Evolutionary conservation across 2,329 filamentous ascomycete genomes (phyloP).

Genomic region (Fusarium torreyae): DNA sequence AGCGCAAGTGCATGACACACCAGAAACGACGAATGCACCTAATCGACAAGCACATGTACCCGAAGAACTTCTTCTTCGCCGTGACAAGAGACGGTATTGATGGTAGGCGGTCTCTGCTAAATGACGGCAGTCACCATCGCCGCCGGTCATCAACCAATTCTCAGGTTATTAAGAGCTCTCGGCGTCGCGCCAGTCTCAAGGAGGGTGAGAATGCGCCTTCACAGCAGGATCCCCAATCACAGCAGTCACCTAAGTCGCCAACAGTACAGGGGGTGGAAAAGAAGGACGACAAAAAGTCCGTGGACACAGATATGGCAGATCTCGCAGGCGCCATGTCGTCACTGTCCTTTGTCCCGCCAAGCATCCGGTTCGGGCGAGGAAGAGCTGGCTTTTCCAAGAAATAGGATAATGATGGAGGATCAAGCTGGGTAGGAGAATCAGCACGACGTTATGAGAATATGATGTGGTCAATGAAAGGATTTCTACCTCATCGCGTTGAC

Average conservation of each 20-base stretch:
- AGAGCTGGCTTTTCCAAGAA: conserved; percentile 68
- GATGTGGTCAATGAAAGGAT: conserved; percentile 53
- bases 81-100: conserved; percentile 94
- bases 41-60: conserved; percentile 95
- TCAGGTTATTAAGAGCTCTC: conserved; percentile 54
- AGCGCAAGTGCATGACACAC: conserved; percentile 84
- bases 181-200: conserved; percentile 54
- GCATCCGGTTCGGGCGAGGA: conserved; percentile 75
- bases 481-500: conserved; percentile 54
- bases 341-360: conserved; percentile 78
- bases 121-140: conserved; percentile 67
- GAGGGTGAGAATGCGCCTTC: conserved; percentile 44
- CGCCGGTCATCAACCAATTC: conserved; percentile 63
- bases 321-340: conserved; percentile 79
- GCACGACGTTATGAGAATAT: conserved; percentile 53
- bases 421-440: conserved; percentile 52
- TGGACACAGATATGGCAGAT: conserved; percentile 72
- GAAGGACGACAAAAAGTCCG: conserved; percentile 44
- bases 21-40: conserved; percentile 90
- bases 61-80: conserved; percentile 88
- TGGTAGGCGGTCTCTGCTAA: conserved; percentile 82
- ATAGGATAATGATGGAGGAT: conserved; percentile 49
- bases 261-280: conserved; percentile 32
- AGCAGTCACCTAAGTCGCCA: conserved; percentile 37
- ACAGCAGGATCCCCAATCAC: conserved; percentile 31